A percentile compares a stretch with the other conserved stretches of the same genome.
phyloP scores from a whole-genome alignment of 768 basidiomycete genomes.

The Leccinum incarnatum region DNA sequence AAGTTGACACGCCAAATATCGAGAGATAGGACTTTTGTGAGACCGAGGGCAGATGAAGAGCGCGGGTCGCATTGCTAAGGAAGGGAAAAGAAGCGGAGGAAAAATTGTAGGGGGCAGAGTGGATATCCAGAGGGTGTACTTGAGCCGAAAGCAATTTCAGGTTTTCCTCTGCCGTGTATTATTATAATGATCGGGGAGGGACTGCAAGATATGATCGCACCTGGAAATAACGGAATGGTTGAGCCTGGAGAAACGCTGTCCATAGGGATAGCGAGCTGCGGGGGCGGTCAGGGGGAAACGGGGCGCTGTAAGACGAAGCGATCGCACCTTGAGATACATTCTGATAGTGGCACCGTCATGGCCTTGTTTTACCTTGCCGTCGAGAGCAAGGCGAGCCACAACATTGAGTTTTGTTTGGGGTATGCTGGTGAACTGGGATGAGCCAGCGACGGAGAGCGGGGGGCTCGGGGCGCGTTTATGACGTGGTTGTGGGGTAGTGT shows the following conservation, averaged over 20 bases:
- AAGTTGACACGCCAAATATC: constrained; percentile 46
- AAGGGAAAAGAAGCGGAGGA: constrained; percentile 60
- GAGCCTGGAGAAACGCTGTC: constrained; percentile 65
- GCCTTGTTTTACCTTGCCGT: constrained; percentile 67
- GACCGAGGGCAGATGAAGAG: constrained; percentile 62
- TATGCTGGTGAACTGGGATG: constrained; percentile 45
- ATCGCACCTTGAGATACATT: constrained; percentile 72
- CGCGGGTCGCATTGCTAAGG: constrained; percentile 65
- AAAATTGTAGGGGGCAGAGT: constrained; percentile 74
- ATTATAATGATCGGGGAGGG: not conserved
- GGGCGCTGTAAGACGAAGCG: not conserved
- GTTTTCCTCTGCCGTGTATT: constrained; percentile 60
- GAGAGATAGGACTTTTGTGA: constrained; percentile 58
- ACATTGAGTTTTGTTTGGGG: constrained; percentile 56
- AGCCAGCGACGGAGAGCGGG: constrained; percentile 31
- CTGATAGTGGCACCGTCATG: constrained; percentile 65
- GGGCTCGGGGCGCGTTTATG: constrained; percentile 32
- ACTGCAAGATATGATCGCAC: constrained; percentile 33
- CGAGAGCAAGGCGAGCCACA: constrained; percentile 70
- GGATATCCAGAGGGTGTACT: constrained; percentile 71
- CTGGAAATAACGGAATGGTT: constrained; percentile 70
- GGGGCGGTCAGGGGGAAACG: constrained; percentile 2
- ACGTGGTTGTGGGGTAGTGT: constrained; percentile 23
- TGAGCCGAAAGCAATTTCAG: constrained; percentile 70
- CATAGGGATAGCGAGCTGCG: constrained; percentile 63